A percentile compares a stretch with the other conserved stretches of the same genome.
These are phyloP conservation scores for Alternaria rosae DNA, from an alignment of 2,329 filamentous ascomycete genomes.

Conservation along the genomic window DNA sequence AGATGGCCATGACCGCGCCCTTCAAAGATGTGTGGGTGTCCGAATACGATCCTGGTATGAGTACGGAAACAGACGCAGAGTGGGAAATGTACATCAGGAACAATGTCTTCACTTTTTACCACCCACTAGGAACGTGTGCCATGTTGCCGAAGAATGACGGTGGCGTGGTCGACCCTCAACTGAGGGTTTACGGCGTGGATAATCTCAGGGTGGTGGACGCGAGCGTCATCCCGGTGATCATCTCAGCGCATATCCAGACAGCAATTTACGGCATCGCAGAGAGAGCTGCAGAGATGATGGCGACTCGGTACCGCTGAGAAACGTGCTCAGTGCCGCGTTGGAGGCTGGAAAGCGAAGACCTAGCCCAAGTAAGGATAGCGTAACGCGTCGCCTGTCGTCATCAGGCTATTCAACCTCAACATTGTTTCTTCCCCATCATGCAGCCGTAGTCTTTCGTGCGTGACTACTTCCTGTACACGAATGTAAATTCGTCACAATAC, in stretches of 20 bases:
- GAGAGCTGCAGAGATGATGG: conserved; percentile 28
- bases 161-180: conserved; percentile 26
- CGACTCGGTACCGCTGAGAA: conserved; percentile 10
- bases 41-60: conserved; percentile 34
- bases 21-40: conserved; percentile 38
- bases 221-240: conserved; percentile 32
- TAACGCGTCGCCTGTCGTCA: not conserved
- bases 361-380: not conserved
- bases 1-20: conserved; percentile 24
- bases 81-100: conserved; percentile 23
- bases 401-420: not conserved
- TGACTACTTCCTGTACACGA: not conserved
- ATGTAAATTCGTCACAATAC: not conserved
- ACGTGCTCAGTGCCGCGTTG: not conserved
- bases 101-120: conserved; percentile 28
- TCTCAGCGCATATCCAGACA: conserved; percentile 31
- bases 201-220: conserved; percentile 18
- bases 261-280: conserved; percentile 39
- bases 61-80: conserved; percentile 30
- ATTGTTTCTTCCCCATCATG: not conserved
- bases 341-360: not conserved
- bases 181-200: conserved; percentile 31
- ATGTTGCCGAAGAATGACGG: conserved; percentile 26
- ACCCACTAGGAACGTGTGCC: conserved; percentile 46
- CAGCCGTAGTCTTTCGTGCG: not conserved